Conservation (phyloP, 1,139 yeast genomes). For the Magnusiomyces suaveolens region DNA sequence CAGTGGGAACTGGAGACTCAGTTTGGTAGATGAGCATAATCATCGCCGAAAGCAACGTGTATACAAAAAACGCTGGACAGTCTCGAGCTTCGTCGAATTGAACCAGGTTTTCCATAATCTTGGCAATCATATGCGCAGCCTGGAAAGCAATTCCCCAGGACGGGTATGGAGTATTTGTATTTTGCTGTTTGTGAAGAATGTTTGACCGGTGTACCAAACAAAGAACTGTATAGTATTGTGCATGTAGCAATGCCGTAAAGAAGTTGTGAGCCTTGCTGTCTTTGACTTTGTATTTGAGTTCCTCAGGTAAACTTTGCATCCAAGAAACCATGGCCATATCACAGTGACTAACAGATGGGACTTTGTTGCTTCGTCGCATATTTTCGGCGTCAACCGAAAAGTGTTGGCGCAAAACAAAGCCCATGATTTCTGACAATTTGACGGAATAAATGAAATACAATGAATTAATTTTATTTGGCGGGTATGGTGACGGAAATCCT, state of each 20-base stretch:
- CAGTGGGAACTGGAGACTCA: conserved; percentile 48
- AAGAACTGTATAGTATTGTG: conserved; percentile 64
- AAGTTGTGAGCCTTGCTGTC: conserved; percentile 45
- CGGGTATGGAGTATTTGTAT: conserved; percentile 51
- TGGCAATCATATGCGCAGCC: conserved; percentile 71
- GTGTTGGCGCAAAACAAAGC: conserved; percentile 61
- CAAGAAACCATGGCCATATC: conserved; percentile 75
- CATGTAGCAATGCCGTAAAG: conserved; percentile 53
- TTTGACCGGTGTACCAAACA: conserved; percentile 67
- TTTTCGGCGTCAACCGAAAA: conserved; percentile 61
- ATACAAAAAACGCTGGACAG: conserved; percentile 49
- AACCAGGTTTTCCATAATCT: conserved; percentile 51
- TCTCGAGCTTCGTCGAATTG: conserved; percentile 44
- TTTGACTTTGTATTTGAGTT: conserved; percentile 52
- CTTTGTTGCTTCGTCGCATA: conserved; percentile 38
- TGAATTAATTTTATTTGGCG: conserved; percentile 42
- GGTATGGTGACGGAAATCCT: conserved; percentile 38
- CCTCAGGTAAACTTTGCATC: conserved; percentile 61
- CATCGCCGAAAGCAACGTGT: conserved; percentile 54
- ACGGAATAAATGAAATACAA: conserved; percentile 55
- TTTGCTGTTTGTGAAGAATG: conserved; percentile 39
- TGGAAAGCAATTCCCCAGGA: conserved; percentile 82
- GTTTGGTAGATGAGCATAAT: conserved; percentile 68
- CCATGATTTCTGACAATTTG: conserved; percentile 65
- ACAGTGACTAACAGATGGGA: conserved; percentile 57